A percentile compares a stretch with the other conserved stretches of the same genome.
phyloP scores from a whole-genome alignment of 768 basidiomycete genomes.

The Xerocomellus chrysenteron region DNA sequence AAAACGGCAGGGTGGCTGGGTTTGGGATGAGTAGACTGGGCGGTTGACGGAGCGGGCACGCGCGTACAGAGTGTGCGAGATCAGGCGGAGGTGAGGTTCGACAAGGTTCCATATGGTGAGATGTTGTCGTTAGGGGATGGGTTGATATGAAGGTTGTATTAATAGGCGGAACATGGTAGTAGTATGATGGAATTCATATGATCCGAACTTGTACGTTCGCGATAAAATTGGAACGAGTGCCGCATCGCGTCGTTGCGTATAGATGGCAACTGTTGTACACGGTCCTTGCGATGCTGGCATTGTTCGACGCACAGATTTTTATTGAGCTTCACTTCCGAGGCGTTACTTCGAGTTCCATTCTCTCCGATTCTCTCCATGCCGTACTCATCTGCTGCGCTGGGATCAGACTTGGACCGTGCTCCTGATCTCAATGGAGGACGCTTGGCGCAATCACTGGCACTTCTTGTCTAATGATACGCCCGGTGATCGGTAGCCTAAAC shows the following conservation, averaged over 20 bases:
- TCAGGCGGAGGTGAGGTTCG: slow-evolving; percentile 37
- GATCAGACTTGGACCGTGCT: not conserved
- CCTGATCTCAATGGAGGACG: not conserved
- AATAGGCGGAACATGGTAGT: not conserved
- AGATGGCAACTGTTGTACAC: not conserved
- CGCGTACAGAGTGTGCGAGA: too few species aligned
- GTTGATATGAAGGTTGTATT: not conserved
- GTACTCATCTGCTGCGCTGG: not conserved
- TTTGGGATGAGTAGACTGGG: slow-evolving; percentile 24
- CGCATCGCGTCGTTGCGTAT: not conserved
- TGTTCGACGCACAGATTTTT: too few species aligned
- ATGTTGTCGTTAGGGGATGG: not conserved
- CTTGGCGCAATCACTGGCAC: not conserved
- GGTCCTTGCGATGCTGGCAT: too few species aligned
- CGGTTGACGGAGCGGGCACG: slow-evolving; percentile 21
- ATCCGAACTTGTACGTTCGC: not conserved
- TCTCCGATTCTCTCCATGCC: not conserved
- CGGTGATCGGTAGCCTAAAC: not conserved
- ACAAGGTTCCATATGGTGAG: slow-evolving; percentile 6
- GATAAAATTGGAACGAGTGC: too few species aligned
- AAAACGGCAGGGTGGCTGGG: slow-evolving; percentile 30
- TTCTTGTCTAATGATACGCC: not conserved
- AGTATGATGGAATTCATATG: not conserved
- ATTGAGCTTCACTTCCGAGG: too few species aligned
- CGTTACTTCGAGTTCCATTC: slow-evolving; percentile 2